Base-by-base conservation (phyloP, 23 red algal species). In the Chondrus crispus region DNA sequence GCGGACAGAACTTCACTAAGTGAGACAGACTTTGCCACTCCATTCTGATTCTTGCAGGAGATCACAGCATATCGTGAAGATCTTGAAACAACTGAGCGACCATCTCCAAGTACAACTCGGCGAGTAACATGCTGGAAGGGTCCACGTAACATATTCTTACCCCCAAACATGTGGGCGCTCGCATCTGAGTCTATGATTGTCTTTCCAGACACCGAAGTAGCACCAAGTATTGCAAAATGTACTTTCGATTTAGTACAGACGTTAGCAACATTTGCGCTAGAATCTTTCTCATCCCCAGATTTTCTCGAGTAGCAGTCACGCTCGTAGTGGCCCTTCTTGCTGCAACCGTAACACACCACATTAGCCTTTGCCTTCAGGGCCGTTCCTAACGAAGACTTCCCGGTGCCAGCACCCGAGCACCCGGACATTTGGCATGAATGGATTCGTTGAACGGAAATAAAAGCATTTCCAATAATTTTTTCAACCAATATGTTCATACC, bases 161-260 rank as follows among this genome's bases (percentile, higher is more conserved):
- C 52, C 1, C 54, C 54, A 16, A 84, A 26, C 53, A 84, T 84
- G 50, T 84, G 80, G 18, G 0, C 14, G 20, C 20, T 62, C 8
- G 80, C 51, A 49, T 40, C 80, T 19, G 80, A 84, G 36, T 84
- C 50, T 40, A 84, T 62, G 41, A 84, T 3, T 24, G 55, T 66
- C 9, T 66, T 22, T 12, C 26, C 18, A 66, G 35, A 32, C 60
- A 66, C 35, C 9, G 60, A 22, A 22, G 26, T 66, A 0, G 26
- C 0, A 7, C 7, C 60, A 66, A 32, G 9, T 66, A 66, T 12
- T 9, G 26, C 35, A 12, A 11, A 43, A 3, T 39, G 30, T 22
- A 66, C 60, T 19, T 66, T 1, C 7, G 1, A 6, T n/a, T n/a
- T n/a, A n/a, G n/a, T n/a, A n/a, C n/a, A 7, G 20, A n/a, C n/a